phyloP scores from a whole-genome alignment of 169 alveolate species.

The Plasmodium coatneyi region DNA sequence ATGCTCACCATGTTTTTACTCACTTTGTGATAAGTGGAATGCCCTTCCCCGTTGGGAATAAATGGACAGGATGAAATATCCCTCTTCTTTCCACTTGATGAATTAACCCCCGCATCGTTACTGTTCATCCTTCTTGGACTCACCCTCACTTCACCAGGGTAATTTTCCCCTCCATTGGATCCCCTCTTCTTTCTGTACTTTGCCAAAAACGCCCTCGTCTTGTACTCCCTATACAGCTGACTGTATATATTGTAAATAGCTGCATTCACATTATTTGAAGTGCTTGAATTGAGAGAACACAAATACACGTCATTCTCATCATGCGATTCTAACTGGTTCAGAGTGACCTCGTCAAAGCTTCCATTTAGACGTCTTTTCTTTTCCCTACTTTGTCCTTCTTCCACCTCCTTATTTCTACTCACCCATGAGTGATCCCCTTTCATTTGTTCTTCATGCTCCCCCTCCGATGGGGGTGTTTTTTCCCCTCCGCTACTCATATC shows the following conservation, averaged over 20 bases:
- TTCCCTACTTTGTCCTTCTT: neutral
- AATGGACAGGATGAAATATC: neutral
- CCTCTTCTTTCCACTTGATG: neutral
- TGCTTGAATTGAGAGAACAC: constrained; percentile 51
- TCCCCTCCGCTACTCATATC: neutral
- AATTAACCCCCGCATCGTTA: neutral
- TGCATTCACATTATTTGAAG: constrained; percentile 41
- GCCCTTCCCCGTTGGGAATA: neutral
- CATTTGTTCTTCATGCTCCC: neutral
- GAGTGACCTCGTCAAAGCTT: neutral
- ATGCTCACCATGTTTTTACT: constrained; percentile 12
- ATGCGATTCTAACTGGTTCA: neutral
- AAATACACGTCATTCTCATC: constrained; percentile 38
- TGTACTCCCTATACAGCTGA: constrained; percentile 63
- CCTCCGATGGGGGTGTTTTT: neutral
- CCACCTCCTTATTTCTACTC: neutral
- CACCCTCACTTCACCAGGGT: neutral
- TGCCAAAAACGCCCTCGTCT: constrained; percentile 6
- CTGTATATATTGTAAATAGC: constrained; percentile 45
- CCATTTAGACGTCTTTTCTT: neutral
- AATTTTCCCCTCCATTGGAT: neutral
- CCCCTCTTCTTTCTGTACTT: constrained; percentile 3
- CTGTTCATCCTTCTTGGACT: neutral
- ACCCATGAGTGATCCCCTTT: neutral
- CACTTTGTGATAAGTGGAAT: neutral